phyloP scores from a whole-genome alignment of 1,284 basidiomycete species.

The Ceratobasidium sp. region DNA sequence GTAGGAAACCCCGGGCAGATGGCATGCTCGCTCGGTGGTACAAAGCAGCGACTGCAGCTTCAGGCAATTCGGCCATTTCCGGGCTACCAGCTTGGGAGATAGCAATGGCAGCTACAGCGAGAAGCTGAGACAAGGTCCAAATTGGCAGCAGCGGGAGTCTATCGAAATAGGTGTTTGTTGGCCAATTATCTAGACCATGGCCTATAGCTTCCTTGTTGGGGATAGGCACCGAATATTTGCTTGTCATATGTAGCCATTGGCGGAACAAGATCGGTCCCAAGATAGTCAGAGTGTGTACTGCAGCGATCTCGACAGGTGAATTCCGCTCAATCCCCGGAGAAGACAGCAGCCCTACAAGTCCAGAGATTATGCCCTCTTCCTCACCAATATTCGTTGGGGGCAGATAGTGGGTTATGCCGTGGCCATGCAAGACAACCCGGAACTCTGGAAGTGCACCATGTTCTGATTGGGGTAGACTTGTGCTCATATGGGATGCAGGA shows the following conservation, averaged over 20 bases:
- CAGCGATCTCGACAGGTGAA: background rate
- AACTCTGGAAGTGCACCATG: background rate
- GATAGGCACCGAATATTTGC: background rate
- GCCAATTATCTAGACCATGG: background rate
- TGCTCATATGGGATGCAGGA: background rate
- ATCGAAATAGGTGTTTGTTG: background rate
- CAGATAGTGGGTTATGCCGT: background rate
- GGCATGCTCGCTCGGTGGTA: background rate
- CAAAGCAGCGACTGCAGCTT: background rate
- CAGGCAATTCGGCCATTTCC: background rate
- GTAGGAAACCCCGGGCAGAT: background rate
- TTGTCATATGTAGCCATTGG: background rate
- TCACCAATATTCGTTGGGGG: background rate
- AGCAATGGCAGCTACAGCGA: background rate
- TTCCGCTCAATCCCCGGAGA: background rate
- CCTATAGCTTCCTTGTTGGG: background rate
- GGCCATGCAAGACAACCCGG: background rate
- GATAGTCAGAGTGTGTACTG: background rate
- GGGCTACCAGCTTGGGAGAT: background rate
- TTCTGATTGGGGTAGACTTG: background rate
- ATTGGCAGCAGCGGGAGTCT: background rate
- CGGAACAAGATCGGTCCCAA: background rate
- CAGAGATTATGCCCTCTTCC: background rate
- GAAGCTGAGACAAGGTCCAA: background rate
- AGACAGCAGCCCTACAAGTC: background rate